These are phyloP conservation scores for Aegle marmelos DNA, from an alignment of 345 rosid species.

Conservation along the genomic window DNA sequence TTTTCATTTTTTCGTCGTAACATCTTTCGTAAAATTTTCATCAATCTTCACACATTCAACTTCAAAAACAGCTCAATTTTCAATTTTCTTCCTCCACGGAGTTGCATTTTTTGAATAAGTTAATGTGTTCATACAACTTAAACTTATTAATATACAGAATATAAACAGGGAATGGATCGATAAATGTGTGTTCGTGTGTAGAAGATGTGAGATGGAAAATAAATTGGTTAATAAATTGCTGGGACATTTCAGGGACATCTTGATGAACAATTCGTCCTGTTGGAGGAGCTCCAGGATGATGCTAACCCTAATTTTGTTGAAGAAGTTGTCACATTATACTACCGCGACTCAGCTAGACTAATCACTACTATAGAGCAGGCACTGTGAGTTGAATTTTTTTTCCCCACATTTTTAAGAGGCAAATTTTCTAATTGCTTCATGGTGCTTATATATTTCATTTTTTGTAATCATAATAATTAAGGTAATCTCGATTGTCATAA, in stretches of 20 bases:
- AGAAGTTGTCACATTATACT: conserved; percentile 63
- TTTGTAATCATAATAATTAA: neutral
- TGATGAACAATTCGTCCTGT: conserved; percentile 65
- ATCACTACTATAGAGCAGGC: conserved; percentile 49
- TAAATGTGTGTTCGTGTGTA: too few relatives aligned
- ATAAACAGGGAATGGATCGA: neutral
- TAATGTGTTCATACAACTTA: neutral
- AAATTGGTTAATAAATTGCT: neutral
- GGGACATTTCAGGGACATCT: conserved; percentile 42
- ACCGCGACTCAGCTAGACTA: conserved; percentile 58
- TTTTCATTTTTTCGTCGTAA: neutral
- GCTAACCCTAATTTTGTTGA: conserved; percentile 74
- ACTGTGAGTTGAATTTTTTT: conserved; percentile 34
- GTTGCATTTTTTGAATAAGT: neutral
- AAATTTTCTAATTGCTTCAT: too few relatives aligned
- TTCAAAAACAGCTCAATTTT: neutral
- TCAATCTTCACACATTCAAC: neutral
- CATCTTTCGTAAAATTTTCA: neutral
- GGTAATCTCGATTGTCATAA: neutral
- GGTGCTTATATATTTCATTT: neutral
- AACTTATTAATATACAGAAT: too few relatives aligned
- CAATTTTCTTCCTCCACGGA: neutral
- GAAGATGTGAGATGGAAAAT: neutral
- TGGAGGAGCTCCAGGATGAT: conserved; percentile 73
- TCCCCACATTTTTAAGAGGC: too few relatives aligned